Base-by-base conservation (phyloP, 2,329 filamentous ascomycete species). In the Talaromyces sp. region DNA sequence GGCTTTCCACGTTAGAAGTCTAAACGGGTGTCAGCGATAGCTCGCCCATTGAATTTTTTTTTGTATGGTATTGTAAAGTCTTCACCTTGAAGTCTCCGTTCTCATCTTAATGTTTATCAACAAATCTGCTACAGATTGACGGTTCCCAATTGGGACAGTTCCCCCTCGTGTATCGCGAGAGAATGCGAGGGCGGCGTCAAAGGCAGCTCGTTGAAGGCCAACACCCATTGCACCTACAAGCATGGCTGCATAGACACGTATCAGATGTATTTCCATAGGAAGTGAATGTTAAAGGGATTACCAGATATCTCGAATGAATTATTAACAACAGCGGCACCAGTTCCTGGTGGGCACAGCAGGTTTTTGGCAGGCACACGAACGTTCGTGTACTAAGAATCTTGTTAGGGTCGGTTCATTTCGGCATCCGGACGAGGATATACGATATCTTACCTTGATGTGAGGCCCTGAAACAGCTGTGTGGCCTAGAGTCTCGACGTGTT, bases 201-300 rank as follows among this genome's bases (percentile, higher is more conserved):
- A 86, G 0, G 79, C 77, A 0, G 79, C 77, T 0, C 83, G 77
- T 81, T 84, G 83, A 47, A 85, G 72, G 2, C 82, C 81, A 0
- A 82, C 80, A 9, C 75, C 75, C 79, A 86, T 85, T 2, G 83
- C 82, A 1, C 82, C 82, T 0, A 85, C 83, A 0, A 86, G 72
- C 44, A 50, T 50, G 1, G 79, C 78, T 1, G 82, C 82, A 2
- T 27, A 18, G 44, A 50, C n/a, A 50, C n/a, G 3, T 23, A 50
- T 50, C 12, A 50, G 44, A 50, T 50, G 4, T 7, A 9, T 9
- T 27, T 12, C 23, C 3, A 6, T 50, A 50, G 3, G 44, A 50
- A 27, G n/a, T 50, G 6, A 8, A 27, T 23, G 1, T 27, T 14
- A 9, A 50, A 50, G 44, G 18, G 1, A 3, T 50, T 50, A 50